Evolutionary conservation across 768 basidiomycete species (phyloP), one percentile per base, ranked within the genome.

Genomic region (Artomyces pyxidatus): DNA sequence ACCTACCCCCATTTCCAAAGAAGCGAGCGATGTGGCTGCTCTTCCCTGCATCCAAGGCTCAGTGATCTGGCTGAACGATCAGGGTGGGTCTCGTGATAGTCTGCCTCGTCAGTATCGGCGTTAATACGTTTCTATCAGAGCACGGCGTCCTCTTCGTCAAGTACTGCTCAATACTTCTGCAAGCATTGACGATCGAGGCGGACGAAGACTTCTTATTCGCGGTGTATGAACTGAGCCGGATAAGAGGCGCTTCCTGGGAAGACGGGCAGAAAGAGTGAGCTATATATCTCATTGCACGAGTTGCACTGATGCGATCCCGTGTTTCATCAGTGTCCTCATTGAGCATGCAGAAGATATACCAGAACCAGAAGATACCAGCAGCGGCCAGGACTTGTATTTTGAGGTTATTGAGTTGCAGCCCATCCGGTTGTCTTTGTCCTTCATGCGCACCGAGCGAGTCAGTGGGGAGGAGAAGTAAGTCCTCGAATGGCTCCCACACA

Each of bases 71-170:
- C 70, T 98, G 49, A 97, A 97, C 59, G 95, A 98, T 61, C 80
- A 91, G 75, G 89, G 95, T 91, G 53, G 60, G 68, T 55, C 11
- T 6, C 3, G 28, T 11, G 46, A 14, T 35, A 37, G 17, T 5
- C 2, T 19, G 6, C 32, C 42, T 37, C n/a, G n/a, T n/a, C n/a
- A n/a, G n/a, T 45, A 19, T 25, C 46, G 8, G 37, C 11, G 12
- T 48, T 44, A 21, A 53, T 59, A 27, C 30, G 19, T 16, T 37
- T 40, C 44, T 42, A 11, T 37, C 47, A 99, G 96, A 85, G n/a
- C 96, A 98, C 56, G 96, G 96, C 16, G 96, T 99, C 8, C 66
- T 91, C n/a, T 98, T 96, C 64, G 76, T 99, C 70, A 98, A 98
- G 67, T 98, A 98, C 61, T 95, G 90, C 47, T 94, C 94, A 2